phyloP scores from a whole-genome alignment of 139 green algal species.

The Coccomyxa sp. region DNA sequence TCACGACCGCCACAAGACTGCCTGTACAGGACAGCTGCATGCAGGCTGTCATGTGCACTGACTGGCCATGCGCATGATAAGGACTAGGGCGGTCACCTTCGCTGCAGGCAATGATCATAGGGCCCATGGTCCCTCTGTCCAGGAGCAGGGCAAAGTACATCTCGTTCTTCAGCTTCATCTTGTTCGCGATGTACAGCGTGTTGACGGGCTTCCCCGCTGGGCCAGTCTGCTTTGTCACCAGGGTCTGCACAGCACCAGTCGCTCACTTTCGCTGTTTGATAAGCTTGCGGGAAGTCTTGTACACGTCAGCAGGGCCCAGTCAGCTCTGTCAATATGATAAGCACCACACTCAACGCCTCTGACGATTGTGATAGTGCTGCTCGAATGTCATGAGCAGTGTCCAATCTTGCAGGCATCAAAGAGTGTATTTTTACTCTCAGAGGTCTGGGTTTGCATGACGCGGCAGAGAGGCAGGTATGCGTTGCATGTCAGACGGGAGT shows the following conservation, averaged over 20 bases:
- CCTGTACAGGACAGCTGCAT: neutral
- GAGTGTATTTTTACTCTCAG: no score
- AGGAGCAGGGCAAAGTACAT: conserved; percentile 99
- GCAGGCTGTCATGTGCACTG: no score
- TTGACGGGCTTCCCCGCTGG: conserved; percentile 94
- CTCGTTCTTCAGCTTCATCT: conserved; percentile 91
- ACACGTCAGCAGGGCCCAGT: neutral
- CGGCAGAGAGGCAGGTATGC: no score
- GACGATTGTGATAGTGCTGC: no score
- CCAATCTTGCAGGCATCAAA: neutral
- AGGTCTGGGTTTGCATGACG: no score
- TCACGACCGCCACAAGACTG: neutral
- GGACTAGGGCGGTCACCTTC: conserved; percentile 43
- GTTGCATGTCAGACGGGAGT: no score
- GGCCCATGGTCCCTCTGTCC: conserved; percentile 71
- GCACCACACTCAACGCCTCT: no score
- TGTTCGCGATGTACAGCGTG: conserved; percentile 86
- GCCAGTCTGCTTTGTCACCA: conserved; percentile 92
- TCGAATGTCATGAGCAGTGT: neutral
- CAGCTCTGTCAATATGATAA: no score
- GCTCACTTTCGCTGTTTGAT: neutral
- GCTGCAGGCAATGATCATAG: conserved; percentile 85
- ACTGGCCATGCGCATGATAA: no score
- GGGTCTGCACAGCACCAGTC: neutral
- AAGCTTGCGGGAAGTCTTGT: neutral